Base-by-base conservation (phyloP, 2,329 filamentous ascomycete species). In the Botrytis fabae region DNA sequence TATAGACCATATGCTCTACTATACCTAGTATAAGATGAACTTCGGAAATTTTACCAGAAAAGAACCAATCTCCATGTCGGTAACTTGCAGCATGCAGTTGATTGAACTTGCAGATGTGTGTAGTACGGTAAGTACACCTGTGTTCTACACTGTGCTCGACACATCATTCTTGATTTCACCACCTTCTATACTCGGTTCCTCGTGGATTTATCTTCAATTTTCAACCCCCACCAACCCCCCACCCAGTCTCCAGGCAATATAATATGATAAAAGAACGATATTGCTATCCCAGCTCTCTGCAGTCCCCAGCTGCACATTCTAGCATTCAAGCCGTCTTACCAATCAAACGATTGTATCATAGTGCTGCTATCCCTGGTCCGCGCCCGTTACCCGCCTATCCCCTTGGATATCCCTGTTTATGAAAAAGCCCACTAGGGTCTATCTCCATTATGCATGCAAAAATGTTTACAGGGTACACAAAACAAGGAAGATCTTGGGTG, bases 401-500 rank as follows among this genome's bases (percentile, higher is more conserved):
- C 22, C 64, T 42, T 6, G 46, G 35, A 40, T 57, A 22, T 32
- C 8, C 48, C 65, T 68, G 16, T 42, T 18, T 35, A 25, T 38
- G 18, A 66, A 25, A 64, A 22, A 16, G 61, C 40, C 32, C 38
- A 28, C 64, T 28, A 40, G 32, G 38, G 32, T 38, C 20, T 10
- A 18, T 57, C n/a, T 68, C 48, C 46, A 54, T 44, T 32, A 51
- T 66, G 65, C 46, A 51, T 66, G 48, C 65, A 57, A 35, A 57
- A 32, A 68, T 32, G n/a, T 42, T 42, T 42, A 28, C 48, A 57
- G 46, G 64, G 25, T 28, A 25, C 25, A 66, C 14, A 12, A n/a
- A 22, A 40, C 64, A 40, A 18, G 22, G 32, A 28, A 61, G 35
- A n/a, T 63, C 38, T 63, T 63, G 61, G 16, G 25, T 44, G 40